phyloP scores from a whole-genome alignment of 2,329 filamentous ascomycete genomes.

The Rhynchosporium secalis region DNA sequence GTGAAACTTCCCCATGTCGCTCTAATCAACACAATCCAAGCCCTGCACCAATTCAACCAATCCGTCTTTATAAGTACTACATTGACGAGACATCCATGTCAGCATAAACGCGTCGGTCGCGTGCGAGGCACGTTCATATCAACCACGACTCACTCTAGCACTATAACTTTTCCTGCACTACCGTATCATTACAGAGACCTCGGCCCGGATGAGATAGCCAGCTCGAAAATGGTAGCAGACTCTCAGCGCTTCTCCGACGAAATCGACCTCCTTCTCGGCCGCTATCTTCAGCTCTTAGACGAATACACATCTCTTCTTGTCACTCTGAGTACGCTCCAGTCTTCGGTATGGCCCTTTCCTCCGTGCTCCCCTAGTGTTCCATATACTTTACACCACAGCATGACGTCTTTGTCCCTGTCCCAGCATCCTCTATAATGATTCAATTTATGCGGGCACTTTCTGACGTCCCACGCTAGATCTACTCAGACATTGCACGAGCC shows the following conservation, averaged over 20 bases:
- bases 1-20: not conserved
- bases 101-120: slow-evolving; percentile 12
- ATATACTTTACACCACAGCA: not conserved
- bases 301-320: slow-evolving; percentile 62
- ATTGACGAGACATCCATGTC: not conserved
- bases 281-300: slow-evolving; percentile 66
- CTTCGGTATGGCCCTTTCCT: slow-evolving; percentile 44
- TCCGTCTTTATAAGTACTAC: not conserved
- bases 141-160: not conserved
- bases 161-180: not conserved
- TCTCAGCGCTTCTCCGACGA: slow-evolving; percentile 27
- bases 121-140: not conserved
- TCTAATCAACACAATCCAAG: not conserved
- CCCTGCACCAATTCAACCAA: not conserved
- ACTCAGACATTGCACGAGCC: slow-evolving; percentile 60
- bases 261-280: slow-evolving; percentile 64
- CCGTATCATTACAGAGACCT: not conserved
- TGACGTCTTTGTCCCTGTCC: not conserved
- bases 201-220: slow-evolving; percentile 2
- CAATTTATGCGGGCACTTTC: not conserved
- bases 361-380: not conserved
- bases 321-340: slow-evolving; percentile 54
- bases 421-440: too few species aligned
- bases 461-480: slow-evolving; percentile 26
- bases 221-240: slow-evolving; percentile 15